Base-by-base conservation (phyloP, 768 basidiomycete genomes). In the Clavaria fumosa region DNA sequence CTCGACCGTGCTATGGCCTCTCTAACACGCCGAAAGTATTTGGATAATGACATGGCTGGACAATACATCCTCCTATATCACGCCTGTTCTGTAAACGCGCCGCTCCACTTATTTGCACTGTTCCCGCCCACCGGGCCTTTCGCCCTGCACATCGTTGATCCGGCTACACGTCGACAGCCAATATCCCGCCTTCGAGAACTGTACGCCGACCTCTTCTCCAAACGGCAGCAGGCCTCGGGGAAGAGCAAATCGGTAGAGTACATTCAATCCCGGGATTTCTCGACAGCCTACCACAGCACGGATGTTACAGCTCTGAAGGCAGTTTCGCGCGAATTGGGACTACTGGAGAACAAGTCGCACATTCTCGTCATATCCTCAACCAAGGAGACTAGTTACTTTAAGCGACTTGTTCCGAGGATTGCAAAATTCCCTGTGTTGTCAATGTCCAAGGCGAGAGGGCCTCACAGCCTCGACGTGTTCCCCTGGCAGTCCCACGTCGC, bases 1-100 rank as follows among this genome's bases (percentile, higher is more conserved):
- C 64, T 99, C 7, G 80, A 81, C 47, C 66, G 70, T 17, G 69
- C 75, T 1, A n/a, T n/a, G n/a, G 48, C 68, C 3, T 70, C 74
- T 4, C 63, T 75, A 5, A 67, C 73, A 24, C 68, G 72, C 11
- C 69, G 72, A 37, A 62, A 61, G 20, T 97, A 96, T 53, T 71
- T 96, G 20, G 66, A 80, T 37, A 67, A 70, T 31, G 88, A 83
- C 2, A 64, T 62, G 41, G 61, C 64, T 6, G 66, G 74, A 30
- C 85, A 83, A 52, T 83, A 85, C 54, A 64, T 89, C 40, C 79
- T 93, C 61, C 66, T 97, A 10, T 95, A 86, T 50, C 93, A 97
- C 43, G 81, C 80, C 14, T 73, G 67, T 40, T 73, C 88, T 7
- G 69, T 72, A 37, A 78, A 66, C 33, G 72, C 72, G 0, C 67